Conservation (phyloP, 495 filamentous ascomycete species). For the Aspergillus homomorphus region DNA sequence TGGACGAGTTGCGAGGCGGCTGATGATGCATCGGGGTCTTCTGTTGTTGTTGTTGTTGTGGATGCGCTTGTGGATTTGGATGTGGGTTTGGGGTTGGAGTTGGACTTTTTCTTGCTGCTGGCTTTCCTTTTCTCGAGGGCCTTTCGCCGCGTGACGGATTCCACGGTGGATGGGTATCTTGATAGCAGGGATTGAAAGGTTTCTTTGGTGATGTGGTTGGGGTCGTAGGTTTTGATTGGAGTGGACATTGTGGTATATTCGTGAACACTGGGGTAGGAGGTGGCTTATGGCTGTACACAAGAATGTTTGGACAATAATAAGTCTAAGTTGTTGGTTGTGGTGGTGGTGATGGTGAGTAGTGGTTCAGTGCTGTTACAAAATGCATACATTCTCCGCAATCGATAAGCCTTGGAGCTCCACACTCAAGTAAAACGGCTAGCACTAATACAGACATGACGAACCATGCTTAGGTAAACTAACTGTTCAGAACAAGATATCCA, state of each 20-base stretch:
- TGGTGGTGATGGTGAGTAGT: no score
- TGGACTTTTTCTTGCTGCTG: slow-evolving; percentile 7
- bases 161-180: slow-evolving; percentile 31
- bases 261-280: not conserved
- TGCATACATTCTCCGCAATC: no score
- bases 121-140: slow-evolving; percentile 1
- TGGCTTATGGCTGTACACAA: slow-evolving; percentile 5
- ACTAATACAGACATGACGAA: not conserved
- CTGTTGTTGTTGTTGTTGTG: not conserved
- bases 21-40: not conserved
- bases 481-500: not conserved
- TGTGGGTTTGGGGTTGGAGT: slow-evolving; percentile 4
- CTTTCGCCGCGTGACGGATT: slow-evolving; percentile 28
- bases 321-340: no score
- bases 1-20: slow-evolving; percentile 18
- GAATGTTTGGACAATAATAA: no score
- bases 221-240: slow-evolving; percentile 19
- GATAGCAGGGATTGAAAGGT: slow-evolving; percentile 32
- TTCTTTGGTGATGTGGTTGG: slow-evolving; percentile 27
- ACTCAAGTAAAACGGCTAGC: not conserved
- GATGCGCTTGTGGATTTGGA: slow-evolving; percentile 19
- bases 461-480: not conserved
- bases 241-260: not conserved
- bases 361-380: no score
- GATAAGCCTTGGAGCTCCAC: no score